These are phyloP conservation scores for Ocimum tenuiflorum DNA, from an alignment of 257 asterid species.

Conservation along the genomic window DNA sequence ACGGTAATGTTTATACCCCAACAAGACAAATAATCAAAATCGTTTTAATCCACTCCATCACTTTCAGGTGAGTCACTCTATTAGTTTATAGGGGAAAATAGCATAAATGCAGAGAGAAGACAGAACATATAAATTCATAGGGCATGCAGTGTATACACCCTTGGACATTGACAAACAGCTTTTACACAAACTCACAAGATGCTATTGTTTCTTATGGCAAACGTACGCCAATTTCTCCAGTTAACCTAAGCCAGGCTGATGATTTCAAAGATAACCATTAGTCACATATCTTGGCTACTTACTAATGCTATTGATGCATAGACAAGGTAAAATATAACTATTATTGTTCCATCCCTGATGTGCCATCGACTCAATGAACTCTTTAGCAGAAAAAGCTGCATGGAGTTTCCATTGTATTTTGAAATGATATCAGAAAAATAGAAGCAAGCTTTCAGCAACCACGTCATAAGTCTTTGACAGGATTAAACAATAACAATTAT, in stretches of 20 bases:
- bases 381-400: background rate
- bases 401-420: background rate
- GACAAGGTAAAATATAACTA: background rate
- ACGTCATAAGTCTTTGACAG: conserved; percentile 2
- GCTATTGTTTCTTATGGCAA: too few relatives aligned
- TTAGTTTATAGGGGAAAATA: background rate
- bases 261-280: too few relatives aligned
- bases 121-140: background rate
- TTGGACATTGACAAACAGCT: too few relatives aligned
- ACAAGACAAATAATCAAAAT: background rate
- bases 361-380: background rate
- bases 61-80: conserved; percentile 6
- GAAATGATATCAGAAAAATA: background rate
- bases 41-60: background rate
- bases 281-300: too few relatives aligned
- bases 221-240: too few relatives aligned
- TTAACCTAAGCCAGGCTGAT: too few relatives aligned
- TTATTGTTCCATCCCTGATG: background rate
- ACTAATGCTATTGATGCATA: background rate
- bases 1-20: background rate
- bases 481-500: background rate
- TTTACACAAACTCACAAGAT: too few relatives aligned
- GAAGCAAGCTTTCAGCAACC: conserved; percentile 1
- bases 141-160: background rate
- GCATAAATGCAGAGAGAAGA: background rate